phyloP scores from a whole-genome alignment of 139 green algal species.

The Chloropicon primus region DNA sequence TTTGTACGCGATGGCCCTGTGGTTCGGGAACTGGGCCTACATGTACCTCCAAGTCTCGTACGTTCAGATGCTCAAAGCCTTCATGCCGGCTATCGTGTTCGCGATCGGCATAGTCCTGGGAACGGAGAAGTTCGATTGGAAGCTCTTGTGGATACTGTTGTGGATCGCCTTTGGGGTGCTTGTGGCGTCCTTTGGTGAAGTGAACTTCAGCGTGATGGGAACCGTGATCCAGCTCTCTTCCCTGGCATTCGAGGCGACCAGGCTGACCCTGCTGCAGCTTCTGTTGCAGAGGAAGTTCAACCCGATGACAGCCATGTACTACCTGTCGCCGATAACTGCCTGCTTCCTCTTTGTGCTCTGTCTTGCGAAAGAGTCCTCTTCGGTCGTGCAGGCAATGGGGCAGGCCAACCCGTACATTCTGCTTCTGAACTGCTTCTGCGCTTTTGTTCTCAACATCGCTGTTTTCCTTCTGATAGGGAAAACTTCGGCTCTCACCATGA shows the following conservation, averaged over 20 bases:
- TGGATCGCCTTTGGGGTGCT: slow-evolving; percentile 77
- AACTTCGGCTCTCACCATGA: slow-evolving; percentile 89
- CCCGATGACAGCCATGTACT: slow-evolving; percentile 66
- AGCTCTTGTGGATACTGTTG: slow-evolving; percentile 57
- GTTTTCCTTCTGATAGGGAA: slow-evolving; percentile 83
- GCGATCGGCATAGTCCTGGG: slow-evolving; percentile 24
- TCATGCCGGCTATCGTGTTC: slow-evolving; percentile 45
- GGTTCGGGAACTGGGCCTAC: slow-evolving; percentile 92
- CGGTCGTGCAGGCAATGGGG: slow-evolving; percentile 18
- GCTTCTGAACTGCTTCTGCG: slow-evolving; percentile 68
- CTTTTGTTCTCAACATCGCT: slow-evolving; percentile 80
- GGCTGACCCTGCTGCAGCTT: slow-evolving; percentile 61
- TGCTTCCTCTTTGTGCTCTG: slow-evolving; percentile 23
- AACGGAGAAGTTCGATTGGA: slow-evolving; percentile 29
- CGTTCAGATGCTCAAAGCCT: slow-evolving; percentile 95
- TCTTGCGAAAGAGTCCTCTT: background rate
- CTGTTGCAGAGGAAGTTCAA: slow-evolving; percentile 83
- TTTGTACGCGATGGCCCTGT: slow-evolving; percentile 79
- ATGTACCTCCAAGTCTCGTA: slow-evolving; percentile 58
- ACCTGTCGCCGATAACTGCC: slow-evolving; percentile 38
- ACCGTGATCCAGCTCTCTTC: slow-evolving; percentile 77
- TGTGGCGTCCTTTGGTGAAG: slow-evolving; percentile 53
- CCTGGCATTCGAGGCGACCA: slow-evolving; percentile 57
- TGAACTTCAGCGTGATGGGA: slow-evolving; percentile 76
- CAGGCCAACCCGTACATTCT: slow-evolving; percentile 18